A percentile compares a stretch with the other conserved stretches of the same genome.
Evolutionary conservation across 805 yeast species (phyloP).

Genomic region (Zygoascus tannicola): DNA sequence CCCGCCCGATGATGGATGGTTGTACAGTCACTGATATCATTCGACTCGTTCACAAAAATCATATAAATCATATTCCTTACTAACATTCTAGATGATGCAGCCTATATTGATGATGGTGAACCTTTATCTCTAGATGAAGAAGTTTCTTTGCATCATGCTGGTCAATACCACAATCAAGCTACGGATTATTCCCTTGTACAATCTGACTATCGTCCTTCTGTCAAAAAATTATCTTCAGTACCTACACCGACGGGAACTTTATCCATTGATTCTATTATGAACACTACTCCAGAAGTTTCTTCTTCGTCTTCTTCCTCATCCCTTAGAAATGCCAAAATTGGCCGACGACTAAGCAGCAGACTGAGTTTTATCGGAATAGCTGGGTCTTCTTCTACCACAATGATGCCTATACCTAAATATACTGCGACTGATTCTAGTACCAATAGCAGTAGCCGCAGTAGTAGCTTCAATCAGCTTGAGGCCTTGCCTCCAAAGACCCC

Average conservation of each 20-base stretch:
- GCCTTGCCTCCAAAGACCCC: neutral
- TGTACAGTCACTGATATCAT: too few species aligned
- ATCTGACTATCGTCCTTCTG: neutral
- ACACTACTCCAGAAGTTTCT: conserved; percentile 3
- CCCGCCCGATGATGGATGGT: too few species aligned
- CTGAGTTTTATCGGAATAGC: neutral
- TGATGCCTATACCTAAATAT: neutral
- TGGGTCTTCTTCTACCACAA: neutral
- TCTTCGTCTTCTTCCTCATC: conserved; percentile 6
- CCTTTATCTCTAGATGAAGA: conserved; percentile 18
- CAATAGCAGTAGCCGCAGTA: neutral
- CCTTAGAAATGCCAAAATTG: neutral
- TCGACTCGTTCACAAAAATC: too few species aligned
- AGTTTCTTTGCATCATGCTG: conserved; percentile 15
- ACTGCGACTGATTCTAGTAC: neutral
- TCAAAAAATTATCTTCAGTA: neutral
- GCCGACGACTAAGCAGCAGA: conserved; percentile 1
- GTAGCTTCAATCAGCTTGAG: neutral
- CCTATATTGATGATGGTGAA: conserved; percentile 10
- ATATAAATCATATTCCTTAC: neutral
- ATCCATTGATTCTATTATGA: conserved; percentile 14
- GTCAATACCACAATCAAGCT: conserved; percentile 10
- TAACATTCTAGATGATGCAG: neutral
- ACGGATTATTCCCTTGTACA: conserved; percentile 7
- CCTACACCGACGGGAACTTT: conserved; percentile 14